Conservation (phyloP, 441 rosid genomes). For the Corymbia calophylla region DNA sequence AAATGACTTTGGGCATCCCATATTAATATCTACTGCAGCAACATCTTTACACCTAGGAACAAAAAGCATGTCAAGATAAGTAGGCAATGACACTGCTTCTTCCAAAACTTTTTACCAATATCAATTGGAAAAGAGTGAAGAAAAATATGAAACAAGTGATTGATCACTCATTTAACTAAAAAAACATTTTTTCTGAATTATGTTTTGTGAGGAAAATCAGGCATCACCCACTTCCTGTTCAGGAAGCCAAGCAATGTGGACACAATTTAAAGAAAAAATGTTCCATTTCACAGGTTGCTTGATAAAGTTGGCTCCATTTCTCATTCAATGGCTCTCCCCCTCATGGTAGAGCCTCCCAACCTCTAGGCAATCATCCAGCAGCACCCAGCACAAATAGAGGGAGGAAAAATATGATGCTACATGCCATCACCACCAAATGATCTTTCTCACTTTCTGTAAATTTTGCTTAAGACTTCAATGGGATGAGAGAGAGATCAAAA, state of each 20-base stretch:
- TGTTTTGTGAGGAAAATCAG: not conserved
- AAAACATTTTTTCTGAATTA: not conserved
- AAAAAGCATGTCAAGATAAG: not conserved
- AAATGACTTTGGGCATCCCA: constrained; percentile 95
- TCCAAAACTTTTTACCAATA: not conserved
- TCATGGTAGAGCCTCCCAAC: not conserved
- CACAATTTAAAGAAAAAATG: not conserved
- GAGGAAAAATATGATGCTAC: not conserved
- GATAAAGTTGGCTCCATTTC: not conserved
- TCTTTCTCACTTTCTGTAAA: not conserved
- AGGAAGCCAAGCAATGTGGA: not conserved
- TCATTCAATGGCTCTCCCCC: not conserved
- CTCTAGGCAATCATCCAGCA: not conserved
- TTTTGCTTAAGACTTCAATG: not conserved
- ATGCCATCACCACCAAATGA: not conserved
- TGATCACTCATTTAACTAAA: not conserved
- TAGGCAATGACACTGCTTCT: not conserved
- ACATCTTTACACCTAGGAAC: constrained; percentile 72
- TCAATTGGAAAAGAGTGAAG: not conserved
- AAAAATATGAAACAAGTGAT: not conserved
- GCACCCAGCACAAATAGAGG: not conserved
- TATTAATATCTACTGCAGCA: constrained; percentile 78
- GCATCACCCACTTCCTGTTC: not conserved
- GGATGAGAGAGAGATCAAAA: not conserved
- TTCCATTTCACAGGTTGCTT: not conserved